phyloP scores from a whole-genome alignment of 2,329 filamentous ascomycete genomes.

The Neonectria faginata region DNA sequence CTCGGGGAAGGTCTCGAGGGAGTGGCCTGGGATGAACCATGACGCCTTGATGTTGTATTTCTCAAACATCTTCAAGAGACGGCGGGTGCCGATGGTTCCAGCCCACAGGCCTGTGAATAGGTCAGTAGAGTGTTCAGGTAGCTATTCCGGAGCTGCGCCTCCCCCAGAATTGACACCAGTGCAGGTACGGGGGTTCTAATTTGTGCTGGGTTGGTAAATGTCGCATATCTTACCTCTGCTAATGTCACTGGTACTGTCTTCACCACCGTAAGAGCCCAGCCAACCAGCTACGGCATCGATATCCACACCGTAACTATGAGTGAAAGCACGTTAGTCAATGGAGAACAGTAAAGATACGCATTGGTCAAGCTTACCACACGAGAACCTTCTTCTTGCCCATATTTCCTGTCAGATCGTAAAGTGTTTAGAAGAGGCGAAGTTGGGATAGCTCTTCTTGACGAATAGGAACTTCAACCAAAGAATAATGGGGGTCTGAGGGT shows the following conservation, averaged over 20 bases:
- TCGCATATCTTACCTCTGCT: conserved; percentile 66
- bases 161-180: too few relatives aligned
- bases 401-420: neutral
- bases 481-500: too few relatives aligned
- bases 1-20: conserved; percentile 62
- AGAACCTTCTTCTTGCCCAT: conserved; percentile 55
- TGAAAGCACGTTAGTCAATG: neutral
- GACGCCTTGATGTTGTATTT: conserved; percentile 78
- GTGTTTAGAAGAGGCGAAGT: neutral
- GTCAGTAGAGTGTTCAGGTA: neutral
- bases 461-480: too few relatives aligned
- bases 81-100: conserved; percentile 74
- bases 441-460: neutral
- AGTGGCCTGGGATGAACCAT: conserved; percentile 64
- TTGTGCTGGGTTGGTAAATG: conserved; percentile 42
- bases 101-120: conserved; percentile 53
- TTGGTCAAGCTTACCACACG: conserved; percentile 32
- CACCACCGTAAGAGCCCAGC: conserved; percentile 80
- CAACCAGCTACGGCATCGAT: conserved; percentile 83
- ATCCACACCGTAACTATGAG: conserved; percentile 73
- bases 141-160: too few relatives aligned
- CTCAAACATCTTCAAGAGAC: conserved; percentile 76
- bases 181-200: conserved; percentile 51
- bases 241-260: conserved; percentile 80
- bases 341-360: neutral